Evolutionary conservation across 2,329 filamentous ascomycete genomes (phyloP).

Genomic region (Ophiostoma populinum): DNA sequence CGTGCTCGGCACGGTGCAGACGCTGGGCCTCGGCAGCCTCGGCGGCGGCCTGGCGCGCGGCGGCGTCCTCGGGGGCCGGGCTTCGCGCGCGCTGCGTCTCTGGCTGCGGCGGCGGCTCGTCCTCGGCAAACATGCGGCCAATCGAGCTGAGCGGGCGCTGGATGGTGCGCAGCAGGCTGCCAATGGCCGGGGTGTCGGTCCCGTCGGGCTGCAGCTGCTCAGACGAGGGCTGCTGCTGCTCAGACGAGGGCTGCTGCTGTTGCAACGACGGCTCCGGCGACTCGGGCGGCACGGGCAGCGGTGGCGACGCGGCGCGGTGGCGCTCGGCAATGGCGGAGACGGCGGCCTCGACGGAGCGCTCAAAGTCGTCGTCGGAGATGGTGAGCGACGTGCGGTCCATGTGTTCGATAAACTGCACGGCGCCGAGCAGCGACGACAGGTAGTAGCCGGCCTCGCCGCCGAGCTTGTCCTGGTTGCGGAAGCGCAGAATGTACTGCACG

Average conservation of each 20-base stretch:
- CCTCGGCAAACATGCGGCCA: constrained; percentile 80
- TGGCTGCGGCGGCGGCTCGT: constrained; percentile 13
- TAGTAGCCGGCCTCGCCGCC: constrained; percentile 98
- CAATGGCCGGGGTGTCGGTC: constrained; percentile 67
- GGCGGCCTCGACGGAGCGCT: constrained; percentile 86
- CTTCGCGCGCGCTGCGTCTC: background rate
- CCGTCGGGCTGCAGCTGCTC: constrained; percentile 20
- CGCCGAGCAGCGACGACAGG: constrained; percentile 86
- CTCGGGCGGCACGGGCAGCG: constrained; percentile 18
- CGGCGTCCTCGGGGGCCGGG: constrained; percentile 62
- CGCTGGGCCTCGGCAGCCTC: constrained; percentile 76
- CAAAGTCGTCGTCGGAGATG: constrained; percentile 88
- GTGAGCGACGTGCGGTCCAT: constrained; percentile 88
- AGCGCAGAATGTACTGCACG: constrained; percentile 92
- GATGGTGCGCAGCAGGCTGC: constrained; percentile 73
- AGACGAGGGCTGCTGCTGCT: background rate
- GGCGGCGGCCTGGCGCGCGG: constrained; percentile 75
- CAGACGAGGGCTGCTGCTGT: background rate
- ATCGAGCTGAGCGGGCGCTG: constrained; percentile 83
- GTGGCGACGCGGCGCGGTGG: constrained; percentile 42
- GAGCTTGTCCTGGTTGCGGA: constrained; percentile 93
- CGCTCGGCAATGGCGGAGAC: constrained; percentile 92
- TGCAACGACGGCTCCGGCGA: no score
- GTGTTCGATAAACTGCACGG: constrained; percentile 90
- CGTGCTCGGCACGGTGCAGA: constrained; percentile 69